These are phyloP conservation scores for sunflower (Helianthus annuus) DNA, from an alignment of 129 eudicot species.

Conservation along the genomic window DNA sequence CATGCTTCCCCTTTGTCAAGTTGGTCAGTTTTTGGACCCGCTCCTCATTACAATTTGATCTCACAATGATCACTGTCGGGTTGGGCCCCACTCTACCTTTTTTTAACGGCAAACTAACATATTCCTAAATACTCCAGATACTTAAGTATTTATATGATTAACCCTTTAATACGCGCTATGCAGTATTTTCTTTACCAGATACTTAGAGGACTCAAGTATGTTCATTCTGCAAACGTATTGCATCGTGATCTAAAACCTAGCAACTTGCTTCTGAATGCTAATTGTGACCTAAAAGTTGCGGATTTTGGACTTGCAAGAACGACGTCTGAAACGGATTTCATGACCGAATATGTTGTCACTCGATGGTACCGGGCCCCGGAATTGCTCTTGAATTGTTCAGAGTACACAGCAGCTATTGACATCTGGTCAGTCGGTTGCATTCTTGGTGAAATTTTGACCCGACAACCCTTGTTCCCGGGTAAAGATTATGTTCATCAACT, in stretches of 20 bases:
- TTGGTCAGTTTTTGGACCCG: no score
- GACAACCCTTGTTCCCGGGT: constrained; percentile 26
- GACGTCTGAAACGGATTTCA: constrained; percentile 31
- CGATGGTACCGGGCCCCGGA: constrained; percentile 30
- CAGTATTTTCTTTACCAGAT: constrained; percentile 32
- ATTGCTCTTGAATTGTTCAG: constrained; percentile 27
- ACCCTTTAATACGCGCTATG: neutral
- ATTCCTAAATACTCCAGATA: no score
- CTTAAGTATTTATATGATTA: neutral
- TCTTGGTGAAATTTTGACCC: constrained; percentile 24
- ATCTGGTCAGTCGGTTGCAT: constrained; percentile 33
- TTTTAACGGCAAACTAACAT: no score
- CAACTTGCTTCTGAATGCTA: constrained; percentile 8
- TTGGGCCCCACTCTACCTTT: constrained; percentile 29
- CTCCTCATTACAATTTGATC: neutral
- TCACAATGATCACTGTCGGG: constrained; percentile 87
- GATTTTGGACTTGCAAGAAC: constrained; percentile 35
- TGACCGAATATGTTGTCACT: constrained; percentile 36
- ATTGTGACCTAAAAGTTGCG: constrained; percentile 25
- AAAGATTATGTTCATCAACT: constrained; percentile 33
- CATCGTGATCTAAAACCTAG: constrained; percentile 33
- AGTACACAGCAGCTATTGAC: constrained; percentile 32
- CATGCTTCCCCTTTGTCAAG: no score
- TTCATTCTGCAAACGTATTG: constrained; percentile 24
- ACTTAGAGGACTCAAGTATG: constrained; percentile 24